Evolutionary conservation across 257 asterid genomes (phyloP), one percentile per base, ranked within the genome.

Genomic region (Lithospermum erythrorhizon): DNA sequence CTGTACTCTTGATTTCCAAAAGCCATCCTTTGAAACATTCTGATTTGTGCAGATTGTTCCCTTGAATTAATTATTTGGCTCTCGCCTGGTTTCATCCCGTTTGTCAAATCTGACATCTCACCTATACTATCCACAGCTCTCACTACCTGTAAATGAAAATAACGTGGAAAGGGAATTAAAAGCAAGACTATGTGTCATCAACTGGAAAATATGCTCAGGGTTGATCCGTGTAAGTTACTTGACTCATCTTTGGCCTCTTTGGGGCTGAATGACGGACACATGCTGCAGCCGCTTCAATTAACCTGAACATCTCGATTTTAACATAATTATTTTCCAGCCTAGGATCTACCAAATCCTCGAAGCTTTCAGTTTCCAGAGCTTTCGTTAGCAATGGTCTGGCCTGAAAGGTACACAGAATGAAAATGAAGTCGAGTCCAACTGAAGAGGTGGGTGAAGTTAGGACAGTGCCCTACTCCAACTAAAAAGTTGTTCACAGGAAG

Each of bases 221-320:
- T 30, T 21, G 20, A 23, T 19, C 3, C 30, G 19, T 10, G 48
- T 20, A 32, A 18, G 66, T 21, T 65, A 81, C 96, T 80, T 86
- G 95, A 55, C 90, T 86, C 97, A 89, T 89, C 58, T 64, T 37
- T 5, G 96, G 96, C 74, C 96, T 71, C 72, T 82, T 86, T 58
- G 95, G 65, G 55, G 89, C 91, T 67, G 75, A 81, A 71, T 89
- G 95, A 8, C 94, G 94, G 30, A 89, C 83, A 19, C 95, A 89
- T 57, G 95, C 95, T 41, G 97, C 97, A 16, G 94, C 95, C 53
- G 95, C 94, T 86, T 86, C 97, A 45, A 80, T 80, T 90, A 89
- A 74, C 72, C 95, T 67, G 73, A 89, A 84, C 89, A 86, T 82
- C 74, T 89, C 94, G 60, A 75, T 73, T 25, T 79, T 72, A 23